Evolutionary conservation across 2,329 filamentous ascomycete genomes (phyloP).

Genomic region (Rugonectria rugulosa): DNA sequence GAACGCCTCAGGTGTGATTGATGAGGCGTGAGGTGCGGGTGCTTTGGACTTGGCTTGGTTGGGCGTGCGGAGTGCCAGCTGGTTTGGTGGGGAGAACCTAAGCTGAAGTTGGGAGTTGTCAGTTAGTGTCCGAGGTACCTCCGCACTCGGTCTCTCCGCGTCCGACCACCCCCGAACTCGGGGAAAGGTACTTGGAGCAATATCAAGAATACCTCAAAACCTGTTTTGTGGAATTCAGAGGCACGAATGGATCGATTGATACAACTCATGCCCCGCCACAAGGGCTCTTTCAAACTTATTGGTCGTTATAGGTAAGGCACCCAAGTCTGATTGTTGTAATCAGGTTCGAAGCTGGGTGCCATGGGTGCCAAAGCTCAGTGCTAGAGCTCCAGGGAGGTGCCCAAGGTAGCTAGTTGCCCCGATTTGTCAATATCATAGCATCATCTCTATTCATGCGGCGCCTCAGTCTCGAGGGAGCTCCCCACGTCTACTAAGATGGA

Average conservation of each 20-base stretch:
- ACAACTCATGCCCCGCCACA: conserved; percentile 11
- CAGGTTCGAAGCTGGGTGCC: background rate
- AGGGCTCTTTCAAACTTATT: background rate
- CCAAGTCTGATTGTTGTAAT: background rate
- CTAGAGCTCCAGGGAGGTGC: background rate
- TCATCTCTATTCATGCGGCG: no score
- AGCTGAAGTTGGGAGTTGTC: conserved; percentile 5
- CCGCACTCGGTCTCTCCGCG: no score
- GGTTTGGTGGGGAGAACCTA: conserved; percentile 5
- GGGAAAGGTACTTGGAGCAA: background rate
- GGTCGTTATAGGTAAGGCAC: background rate
- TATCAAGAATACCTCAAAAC: conserved; percentile 3
- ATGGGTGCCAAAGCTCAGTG: background rate
- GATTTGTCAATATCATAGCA: background rate
- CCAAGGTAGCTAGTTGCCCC: background rate
- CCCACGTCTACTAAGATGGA: no score
- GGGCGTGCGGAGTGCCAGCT: conserved; percentile 6
- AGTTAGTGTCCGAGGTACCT: conserved; percentile 13
- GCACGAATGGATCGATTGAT: no score
- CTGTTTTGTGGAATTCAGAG: conserved; percentile 5
- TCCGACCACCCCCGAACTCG: background rate
- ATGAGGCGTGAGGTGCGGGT: conserved; percentile 23
- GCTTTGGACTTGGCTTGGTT: conserved; percentile 23
- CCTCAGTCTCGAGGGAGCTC: no score
- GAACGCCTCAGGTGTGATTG: conserved; percentile 29